These are phyloP conservation scores for Apophysomyces sp. DNA, from an alignment of 371 early-diverging fungal species.

Conservation along the genomic window DNA sequence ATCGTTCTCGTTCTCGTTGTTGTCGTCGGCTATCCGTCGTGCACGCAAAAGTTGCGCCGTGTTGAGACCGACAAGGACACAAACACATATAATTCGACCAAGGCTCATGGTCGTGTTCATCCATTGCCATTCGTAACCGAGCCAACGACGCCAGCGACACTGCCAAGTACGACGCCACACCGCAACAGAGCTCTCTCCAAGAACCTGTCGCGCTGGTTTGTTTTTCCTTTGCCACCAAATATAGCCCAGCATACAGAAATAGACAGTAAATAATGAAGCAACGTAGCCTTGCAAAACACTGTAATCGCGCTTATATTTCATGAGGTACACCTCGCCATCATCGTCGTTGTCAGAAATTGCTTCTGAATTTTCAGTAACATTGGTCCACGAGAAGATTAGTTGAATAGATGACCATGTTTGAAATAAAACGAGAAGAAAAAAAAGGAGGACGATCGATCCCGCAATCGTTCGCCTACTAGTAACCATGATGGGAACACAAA, in stretches of 20 bases:
- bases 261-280: neutral
- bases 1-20: neutral
- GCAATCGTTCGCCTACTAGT: neutral
- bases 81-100: neutral
- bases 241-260: neutral
- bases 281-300: neutral
- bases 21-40: neutral
- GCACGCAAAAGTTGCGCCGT: neutral
- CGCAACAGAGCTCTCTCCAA: conserved; percentile 33
- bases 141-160: neutral
- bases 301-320: neutral
- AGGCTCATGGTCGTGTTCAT: neutral
- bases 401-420: neutral
- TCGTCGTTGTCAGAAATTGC: neutral
- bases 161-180: conserved; percentile 36
- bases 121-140: neutral
- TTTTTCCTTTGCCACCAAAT: neutral
- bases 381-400: neutral
- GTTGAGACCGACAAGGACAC: neutral
- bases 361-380: neutral
- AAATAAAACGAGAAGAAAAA: neutral
- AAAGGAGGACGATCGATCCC: neutral
- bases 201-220: conserved; percentile 17
- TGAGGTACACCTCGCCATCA: neutral
- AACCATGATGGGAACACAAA: neutral